Percentiles rank a stretch among this genome's conserved stretches.
Evolutionary conservation across 2,329 filamentous ascomycete species (phyloP).

Genomic region (Alternaria viburni): DNA sequence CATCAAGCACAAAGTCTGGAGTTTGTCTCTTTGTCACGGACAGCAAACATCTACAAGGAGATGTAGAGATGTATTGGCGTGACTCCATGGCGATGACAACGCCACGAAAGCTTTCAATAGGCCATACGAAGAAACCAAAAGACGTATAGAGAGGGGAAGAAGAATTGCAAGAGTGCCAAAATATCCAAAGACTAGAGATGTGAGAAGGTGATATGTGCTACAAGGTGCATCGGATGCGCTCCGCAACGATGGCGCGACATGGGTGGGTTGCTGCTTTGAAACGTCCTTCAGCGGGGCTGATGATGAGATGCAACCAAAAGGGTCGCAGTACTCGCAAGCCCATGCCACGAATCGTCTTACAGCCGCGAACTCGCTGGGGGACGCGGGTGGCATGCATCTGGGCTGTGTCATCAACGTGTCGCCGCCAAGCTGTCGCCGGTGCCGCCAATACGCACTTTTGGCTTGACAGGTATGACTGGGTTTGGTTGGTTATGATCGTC

Average conservation of each 20-base stretch:
- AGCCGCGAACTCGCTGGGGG: conserved; percentile 12
- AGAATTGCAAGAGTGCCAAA: conserved; percentile 13
- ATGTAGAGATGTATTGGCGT: conserved; percentile 23
- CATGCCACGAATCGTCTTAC: conserved; percentile 19
- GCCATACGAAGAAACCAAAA: conserved; percentile 21
- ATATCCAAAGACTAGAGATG: conserved; percentile 11
- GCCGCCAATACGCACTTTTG: conserved; percentile 1
- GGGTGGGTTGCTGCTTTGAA: conserved; percentile 32
- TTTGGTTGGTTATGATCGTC: conserved; percentile 20
- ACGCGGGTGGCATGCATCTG: conserved; percentile 9
- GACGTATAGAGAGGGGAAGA: background rate
- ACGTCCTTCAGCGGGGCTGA: conserved; percentile 31
- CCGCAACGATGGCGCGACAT: conserved; percentile 20
- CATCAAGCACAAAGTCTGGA: conserved; percentile 10
- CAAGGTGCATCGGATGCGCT: conserved; percentile 12
- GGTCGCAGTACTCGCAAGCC: conserved; percentile 31
- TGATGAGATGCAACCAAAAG: conserved; percentile 38
- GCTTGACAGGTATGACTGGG: conserved; percentile 22
- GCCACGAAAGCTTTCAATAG: conserved; percentile 28
- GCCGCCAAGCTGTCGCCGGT: conserved; percentile 21
- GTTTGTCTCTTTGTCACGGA: conserved; percentile 26
- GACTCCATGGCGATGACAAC: conserved; percentile 38
- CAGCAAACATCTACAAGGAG: conserved; percentile 27
- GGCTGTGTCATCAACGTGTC: conserved; percentile 10
- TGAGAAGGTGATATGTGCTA: conserved; percentile 30